A percentile compares a stretch with the other conserved stretches of the same genome.
Evolutionary conservation across 2,329 filamentous ascomycete species (phyloP).

Genomic region (Beauveria scarabaeidicola): DNA sequence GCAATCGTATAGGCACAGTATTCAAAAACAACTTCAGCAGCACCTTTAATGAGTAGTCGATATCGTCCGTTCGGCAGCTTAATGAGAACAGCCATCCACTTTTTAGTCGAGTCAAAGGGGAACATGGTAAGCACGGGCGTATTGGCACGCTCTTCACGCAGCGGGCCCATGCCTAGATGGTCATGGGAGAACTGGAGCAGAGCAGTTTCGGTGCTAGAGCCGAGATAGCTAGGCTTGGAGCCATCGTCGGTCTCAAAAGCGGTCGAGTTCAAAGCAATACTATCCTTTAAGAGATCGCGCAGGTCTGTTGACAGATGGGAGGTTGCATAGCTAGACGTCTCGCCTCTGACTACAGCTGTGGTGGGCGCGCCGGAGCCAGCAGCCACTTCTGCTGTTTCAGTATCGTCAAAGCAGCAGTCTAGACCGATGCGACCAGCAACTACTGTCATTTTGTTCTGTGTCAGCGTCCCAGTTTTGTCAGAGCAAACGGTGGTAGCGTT

Average conservation of each 20-base stretch:
- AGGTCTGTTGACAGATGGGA: constrained; percentile 25
- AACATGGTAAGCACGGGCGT: constrained; percentile 39
- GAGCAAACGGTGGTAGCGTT: constrained; percentile 57
- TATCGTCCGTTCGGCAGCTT: constrained; percentile 37
- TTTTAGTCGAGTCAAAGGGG: constrained; percentile 45
- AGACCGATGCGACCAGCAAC: constrained; percentile 47
- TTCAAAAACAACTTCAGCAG: constrained; percentile 45
- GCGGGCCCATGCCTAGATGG: constrained; percentile 36
- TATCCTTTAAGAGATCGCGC: constrained; percentile 30
- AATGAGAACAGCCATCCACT: constrained; percentile 49
- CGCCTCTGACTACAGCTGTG: constrained; percentile 17
- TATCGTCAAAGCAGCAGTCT: constrained; percentile 28
- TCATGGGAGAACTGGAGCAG: constrained; percentile 42
- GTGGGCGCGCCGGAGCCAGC: constrained; percentile 16
- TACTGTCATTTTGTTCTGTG: constrained; percentile 55
- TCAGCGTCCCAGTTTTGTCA: constrained; percentile 59
- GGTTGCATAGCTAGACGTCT: constrained; percentile 22
- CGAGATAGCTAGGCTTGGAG: constrained; percentile 34
- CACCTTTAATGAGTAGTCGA: constrained; percentile 48
- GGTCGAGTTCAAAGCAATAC: constrained; percentile 40
- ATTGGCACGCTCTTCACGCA: constrained; percentile 39
- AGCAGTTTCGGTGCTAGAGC: constrained; percentile 48
- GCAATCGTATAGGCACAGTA: constrained; percentile 33
- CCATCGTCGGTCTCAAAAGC: constrained; percentile 41
- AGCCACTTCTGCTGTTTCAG: constrained; percentile 17